A percentile compares a stretch with the other conserved stretches of the same genome.
These are phyloP conservation scores for Diplogelasinospora grovesii DNA, from an alignment of 495 filamentous ascomycete species.

Conservation along the genomic window DNA sequence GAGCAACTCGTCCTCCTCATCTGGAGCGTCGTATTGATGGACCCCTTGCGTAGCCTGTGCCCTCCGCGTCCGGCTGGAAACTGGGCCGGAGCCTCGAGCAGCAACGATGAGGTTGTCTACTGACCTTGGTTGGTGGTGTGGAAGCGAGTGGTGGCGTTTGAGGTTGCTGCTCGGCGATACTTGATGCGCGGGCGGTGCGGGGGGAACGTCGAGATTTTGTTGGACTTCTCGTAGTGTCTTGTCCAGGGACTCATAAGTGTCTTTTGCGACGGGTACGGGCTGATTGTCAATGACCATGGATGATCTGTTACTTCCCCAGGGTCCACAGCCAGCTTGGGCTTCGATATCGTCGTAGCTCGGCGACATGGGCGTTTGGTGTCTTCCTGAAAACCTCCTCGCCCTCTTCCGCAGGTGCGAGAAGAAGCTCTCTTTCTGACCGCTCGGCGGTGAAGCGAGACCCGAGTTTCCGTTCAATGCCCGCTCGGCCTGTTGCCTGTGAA, in stretches of 20 bases:
- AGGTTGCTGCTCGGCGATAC: slow-evolving; percentile 46
- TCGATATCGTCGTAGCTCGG: slow-evolving; percentile 78
- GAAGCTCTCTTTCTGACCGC: slow-evolving; percentile 83
- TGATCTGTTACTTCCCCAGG: slow-evolving; percentile 76
- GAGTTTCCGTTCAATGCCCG: slow-evolving; percentile 78
- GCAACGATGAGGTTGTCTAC: slow-evolving; percentile 55
- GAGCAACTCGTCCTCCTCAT: slow-evolving; percentile 93
- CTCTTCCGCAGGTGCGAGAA: slow-evolving; percentile 96
- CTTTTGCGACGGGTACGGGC: slow-evolving; percentile 47
- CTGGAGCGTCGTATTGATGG: slow-evolving; percentile 86
- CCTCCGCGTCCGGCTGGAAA: slow-evolving; percentile 78
- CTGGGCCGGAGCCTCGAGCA: slow-evolving; percentile 50
- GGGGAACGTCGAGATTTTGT: slow-evolving; percentile 53
- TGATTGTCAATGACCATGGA: slow-evolving; percentile 72
- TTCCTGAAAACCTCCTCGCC: slow-evolving; percentile 85
- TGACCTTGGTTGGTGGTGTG: slow-evolving; percentile 58
- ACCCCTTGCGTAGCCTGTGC: slow-evolving; percentile 68
- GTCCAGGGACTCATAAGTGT: slow-evolving; percentile 64
- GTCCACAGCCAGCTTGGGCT: slow-evolving; percentile 82
- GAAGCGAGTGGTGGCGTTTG: slow-evolving; percentile 70
- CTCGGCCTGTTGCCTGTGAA: slow-evolving; percentile 87
- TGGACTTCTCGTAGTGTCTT: slow-evolving; percentile 68
- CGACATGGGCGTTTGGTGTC: slow-evolving; percentile 70
- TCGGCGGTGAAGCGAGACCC: slow-evolving; percentile 55
- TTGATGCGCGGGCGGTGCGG: slow-evolving; percentile 47